Evolutionary conservation across 805 yeast species (phyloP), one percentile per base, ranked within the genome.

Genomic region (Myxozyma sirexii): DNA sequence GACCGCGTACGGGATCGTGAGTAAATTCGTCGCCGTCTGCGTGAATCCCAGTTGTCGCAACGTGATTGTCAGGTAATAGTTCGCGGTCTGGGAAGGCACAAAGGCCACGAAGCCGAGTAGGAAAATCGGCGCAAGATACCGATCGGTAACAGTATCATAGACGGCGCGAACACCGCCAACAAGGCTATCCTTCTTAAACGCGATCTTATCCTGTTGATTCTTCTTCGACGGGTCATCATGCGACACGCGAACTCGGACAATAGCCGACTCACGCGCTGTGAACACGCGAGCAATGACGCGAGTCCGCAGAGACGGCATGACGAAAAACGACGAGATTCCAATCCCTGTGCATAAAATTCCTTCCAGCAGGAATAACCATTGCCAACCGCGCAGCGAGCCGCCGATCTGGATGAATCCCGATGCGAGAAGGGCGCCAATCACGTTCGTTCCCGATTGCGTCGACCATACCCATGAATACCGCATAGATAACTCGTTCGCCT

Each of bases 381-480:
- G 77, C 91, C 90, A 86, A 17, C 87, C 86, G 4, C 73, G 72
- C 69, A 75, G 55, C 5, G 44, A 24, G 6, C 59, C 60, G n/a
- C 56, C 62, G 13, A 85, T 73, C 59, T 77, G 79, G 52, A 84
- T 74, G 41, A 85, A 71, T 1, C 84, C 90, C 62, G 77, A 82
- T 0, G 84, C 85, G 33, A 81, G 71, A 23, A 84, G 69, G 2
- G 84, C 77, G 21, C 84, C 72, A 23, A 72, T 44, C 29, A 82
- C 79, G 46, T 74, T 75, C 0, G 85, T 79, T 24, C 78, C 58
- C 0, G 85, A 80, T 57, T 79, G 75, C 2, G 86, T 78, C 23
- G 83, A 77, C 80, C 86, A 86, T 69, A 86, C 85, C 66, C 78
- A 78, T 0, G 87, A 80, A 29, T 85, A 73, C 56, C 90, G 75